Conservation (phyloP, 208 protist genomes). For the Trypanosomatidae sp. region DNA sequence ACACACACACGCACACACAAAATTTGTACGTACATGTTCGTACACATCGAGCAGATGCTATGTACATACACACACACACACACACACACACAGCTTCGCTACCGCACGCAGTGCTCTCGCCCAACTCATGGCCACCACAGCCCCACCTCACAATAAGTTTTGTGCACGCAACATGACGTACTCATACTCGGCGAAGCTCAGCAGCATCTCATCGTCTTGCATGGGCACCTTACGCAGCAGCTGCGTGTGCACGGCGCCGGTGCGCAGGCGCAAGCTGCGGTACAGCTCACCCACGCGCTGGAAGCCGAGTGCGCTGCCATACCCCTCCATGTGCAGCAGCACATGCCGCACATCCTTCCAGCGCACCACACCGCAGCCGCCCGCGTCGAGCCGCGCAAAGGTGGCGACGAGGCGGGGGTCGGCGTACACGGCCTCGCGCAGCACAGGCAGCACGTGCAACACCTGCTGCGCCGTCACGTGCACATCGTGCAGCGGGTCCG, state of each 20-base stretch:
- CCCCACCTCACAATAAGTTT: constrained; percentile 24
- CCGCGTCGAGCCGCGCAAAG: constrained; percentile 95
- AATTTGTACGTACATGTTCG: too few species aligned
- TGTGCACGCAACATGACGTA: constrained; percentile 37
- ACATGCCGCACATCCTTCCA: constrained; percentile 62
- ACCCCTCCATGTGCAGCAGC: constrained; percentile 34
- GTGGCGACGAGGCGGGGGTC: constrained; percentile 90
- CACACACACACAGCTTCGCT: too few species aligned
- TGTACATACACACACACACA: too few species aligned
- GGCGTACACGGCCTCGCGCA: constrained; percentile 76
- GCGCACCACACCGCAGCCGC: constrained; percentile 32
- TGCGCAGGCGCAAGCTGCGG: constrained; percentile 36
- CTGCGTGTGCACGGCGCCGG: constrained; percentile 25
- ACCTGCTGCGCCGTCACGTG: constrained; percentile 71
- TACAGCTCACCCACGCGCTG: constrained; percentile 37
- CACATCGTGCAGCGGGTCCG: constrained; percentile 93
- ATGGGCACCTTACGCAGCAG: constrained; percentile 37
- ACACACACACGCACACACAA: too few species aligned
- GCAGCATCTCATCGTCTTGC: constrained; percentile 52
- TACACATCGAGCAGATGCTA: too few species aligned
- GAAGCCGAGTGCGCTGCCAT: constrained; percentile 26
- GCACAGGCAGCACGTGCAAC: constrained; percentile 34
- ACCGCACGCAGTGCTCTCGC: too few species aligned
- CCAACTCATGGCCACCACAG: too few species aligned
- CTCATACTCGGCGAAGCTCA: constrained; percentile 53